Base-by-base conservation (phyloP, 805 yeast genomes). In the Yamadazyma kitorensis region DNA sequence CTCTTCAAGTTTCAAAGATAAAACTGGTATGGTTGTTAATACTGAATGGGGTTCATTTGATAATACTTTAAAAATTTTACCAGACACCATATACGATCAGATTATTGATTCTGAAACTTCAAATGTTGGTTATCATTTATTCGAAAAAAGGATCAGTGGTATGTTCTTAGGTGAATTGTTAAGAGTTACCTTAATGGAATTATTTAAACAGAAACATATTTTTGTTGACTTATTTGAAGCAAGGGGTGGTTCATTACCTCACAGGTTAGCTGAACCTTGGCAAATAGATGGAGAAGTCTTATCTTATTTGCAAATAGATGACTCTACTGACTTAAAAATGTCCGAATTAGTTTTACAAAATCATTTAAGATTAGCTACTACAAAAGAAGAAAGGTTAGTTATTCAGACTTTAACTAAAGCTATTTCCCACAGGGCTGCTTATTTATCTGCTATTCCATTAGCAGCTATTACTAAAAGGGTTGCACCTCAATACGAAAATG, bases 1-100 rank as follows among this genome's bases (percentile, higher is more conserved):
- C n/a, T 34, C 43, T 4, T 69, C 72, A 33, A 67, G 70, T 2
- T 33, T 40, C 14, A 25, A 29, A 22, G 23, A 23, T 8, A 38
- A 38, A 21, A 37, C 27, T 14, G 78, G 80, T 43, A 89, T 89
- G 96, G 84, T 87, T 43, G 74, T 89, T 49, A 89, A 89, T 65
- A 89, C 96, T 29, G 98, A 93, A 63, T 93, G 98, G 96, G 98
- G 98, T 43, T 87, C 96, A 27, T 91, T 89, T 52, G 98, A 91
- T 61, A 91, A 91, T 54, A 80, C 77, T 15, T 70, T 88, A 41
- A 70, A 76, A 45, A 68, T 79, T 25, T 68, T 91, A 43, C 97
- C 97, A 40, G 73, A 68, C 31, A 85, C 95, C 4, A 74, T 77
- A 40, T 89, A 80, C 57, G 98, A 91, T 64, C 59, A 64, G 31